These are phyloP conservation scores for Trifolium fragiferum DNA, from an alignment of 306 rosid genomes.

Conservation along the genomic window DNA sequence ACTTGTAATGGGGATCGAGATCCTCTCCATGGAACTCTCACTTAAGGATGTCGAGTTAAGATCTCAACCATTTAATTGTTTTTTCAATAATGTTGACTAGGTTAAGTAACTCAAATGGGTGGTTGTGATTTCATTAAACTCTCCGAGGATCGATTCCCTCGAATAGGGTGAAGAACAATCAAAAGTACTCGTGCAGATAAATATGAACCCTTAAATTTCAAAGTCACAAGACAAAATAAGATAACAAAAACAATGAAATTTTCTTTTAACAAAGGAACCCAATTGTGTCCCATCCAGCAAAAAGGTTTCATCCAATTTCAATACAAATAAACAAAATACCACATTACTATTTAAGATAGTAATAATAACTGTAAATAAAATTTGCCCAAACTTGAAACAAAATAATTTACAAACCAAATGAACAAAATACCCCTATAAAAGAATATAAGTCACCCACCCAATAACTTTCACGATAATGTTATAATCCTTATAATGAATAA, in stretches of 20 bases:
- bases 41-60: too few relatives aligned
- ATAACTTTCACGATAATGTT: conserved; percentile 13
- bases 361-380: conserved; percentile 29
- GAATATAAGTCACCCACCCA: conserved; percentile 41
- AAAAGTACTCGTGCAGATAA: neutral
- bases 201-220: neutral
- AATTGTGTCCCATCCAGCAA: conserved; percentile 15
- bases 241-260: conserved; percentile 39
- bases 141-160: too few relatives aligned
- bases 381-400: conserved; percentile 40
- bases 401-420: conserved; percentile 47
- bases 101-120: too few relatives aligned
- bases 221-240: neutral
- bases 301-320: conserved; percentile 38
- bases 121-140: too few relatives aligned
- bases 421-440: conserved; percentile 50
- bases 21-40: too few relatives aligned
- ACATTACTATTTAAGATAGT: conserved; percentile 28
- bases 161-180: neutral
- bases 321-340: conserved; percentile 36
- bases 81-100: too few relatives aligned
- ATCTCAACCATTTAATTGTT: too few relatives aligned
- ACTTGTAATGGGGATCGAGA: too few relatives aligned
- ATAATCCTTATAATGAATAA: conserved; percentile 1
- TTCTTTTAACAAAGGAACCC: conserved; percentile 21